A percentile compares a stretch with the other conserved stretches of the same genome.
Evolutionary conservation across 2,329 filamentous ascomycete species (phyloP).

Genomic region (Aspergillus fischeri): DNA sequence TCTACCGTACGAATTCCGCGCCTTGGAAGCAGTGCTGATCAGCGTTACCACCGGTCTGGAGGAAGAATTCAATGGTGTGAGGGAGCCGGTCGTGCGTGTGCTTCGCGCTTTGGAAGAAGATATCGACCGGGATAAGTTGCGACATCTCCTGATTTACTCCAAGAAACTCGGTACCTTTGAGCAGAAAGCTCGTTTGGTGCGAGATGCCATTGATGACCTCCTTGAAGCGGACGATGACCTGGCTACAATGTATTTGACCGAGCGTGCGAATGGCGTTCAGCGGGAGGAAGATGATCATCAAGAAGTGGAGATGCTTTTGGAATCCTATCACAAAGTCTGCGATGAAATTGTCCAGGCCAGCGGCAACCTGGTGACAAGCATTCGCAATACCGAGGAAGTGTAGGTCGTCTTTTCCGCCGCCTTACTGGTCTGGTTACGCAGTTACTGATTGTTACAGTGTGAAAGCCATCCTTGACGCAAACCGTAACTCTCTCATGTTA

Average conservation of each 20-base stretch:
- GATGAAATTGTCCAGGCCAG: constrained; percentile 97
- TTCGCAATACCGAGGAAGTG: constrained; percentile 98
- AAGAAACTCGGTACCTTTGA: constrained; percentile 97
- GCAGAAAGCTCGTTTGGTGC: constrained; percentile 89
- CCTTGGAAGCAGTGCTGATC: constrained; percentile 89
- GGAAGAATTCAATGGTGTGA: constrained; percentile 88
- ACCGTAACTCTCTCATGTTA: constrained; percentile 96
- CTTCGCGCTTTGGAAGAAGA: constrained; percentile 91
- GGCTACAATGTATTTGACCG: constrained; percentile 89
- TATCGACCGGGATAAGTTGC: constrained; percentile 89
- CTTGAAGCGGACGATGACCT: constrained; percentile 95
- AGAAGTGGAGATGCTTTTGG: constrained; percentile 92
- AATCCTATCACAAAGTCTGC: constrained; percentile 96
- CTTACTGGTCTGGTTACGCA: not conserved
- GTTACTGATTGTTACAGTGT: constrained; percentile 54
- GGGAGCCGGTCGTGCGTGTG: constrained; percentile 85
- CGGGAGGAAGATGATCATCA: constrained; percentile 84
- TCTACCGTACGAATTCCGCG: constrained; percentile 92
- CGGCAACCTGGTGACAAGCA: constrained; percentile 86
- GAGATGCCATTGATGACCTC: constrained; percentile 91
- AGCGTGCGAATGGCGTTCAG: constrained; percentile 70
- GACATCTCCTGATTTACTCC: constrained; percentile 85
- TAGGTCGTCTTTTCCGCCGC: constrained; percentile 44
- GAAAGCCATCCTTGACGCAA: constrained; percentile 94
- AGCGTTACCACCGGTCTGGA: constrained; percentile 89